A percentile compares a stretch with the other conserved stretches of the same genome.
Evolutionary conservation across 805 yeast genomes (phyloP).

Genomic region (Schizosaccharomyces cryophilus): DNA sequence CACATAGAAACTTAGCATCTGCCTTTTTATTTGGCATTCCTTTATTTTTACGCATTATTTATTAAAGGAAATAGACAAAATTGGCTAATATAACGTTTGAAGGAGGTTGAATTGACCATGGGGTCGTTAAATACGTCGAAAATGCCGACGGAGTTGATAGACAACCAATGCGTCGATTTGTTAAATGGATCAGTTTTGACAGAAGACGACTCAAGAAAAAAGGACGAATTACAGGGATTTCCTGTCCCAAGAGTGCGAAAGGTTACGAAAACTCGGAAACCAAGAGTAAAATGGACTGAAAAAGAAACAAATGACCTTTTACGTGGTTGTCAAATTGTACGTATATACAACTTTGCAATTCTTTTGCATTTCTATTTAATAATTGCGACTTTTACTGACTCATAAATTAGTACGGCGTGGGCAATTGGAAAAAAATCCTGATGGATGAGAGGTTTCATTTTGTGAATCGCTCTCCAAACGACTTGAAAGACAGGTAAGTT

Average conservation of each 20-base stretch:
- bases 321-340: slow-evolving; percentile 18
- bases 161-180: neutral
- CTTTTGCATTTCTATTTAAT: neutral
- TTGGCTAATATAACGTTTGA: too few species aligned
- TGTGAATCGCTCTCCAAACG: slow-evolving; percentile 23
- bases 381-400: neutral
- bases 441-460: slow-evolving; percentile 18
- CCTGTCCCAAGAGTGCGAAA: neutral
- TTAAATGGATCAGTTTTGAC: neutral
- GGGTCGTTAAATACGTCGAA: neutral
- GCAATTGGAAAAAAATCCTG: slow-evolving; percentile 23
- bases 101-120: neutral
- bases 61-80: too few species aligned
- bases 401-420: slow-evolving; percentile 14
- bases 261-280: slow-evolving; percentile 6
- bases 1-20: too few species aligned
- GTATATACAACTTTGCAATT: neutral
- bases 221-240: neutral
- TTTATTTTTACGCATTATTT: too few species aligned
- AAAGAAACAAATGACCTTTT: slow-evolving; percentile 19
- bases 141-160: neutral
- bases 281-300: slow-evolving; percentile 17
- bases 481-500: slow-evolving; percentile 16
- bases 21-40: too few species aligned
- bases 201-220: neutral